Base-by-base conservation (phyloP, 805 yeast species). In the Wickerhamomyces pijperi region DNA sequence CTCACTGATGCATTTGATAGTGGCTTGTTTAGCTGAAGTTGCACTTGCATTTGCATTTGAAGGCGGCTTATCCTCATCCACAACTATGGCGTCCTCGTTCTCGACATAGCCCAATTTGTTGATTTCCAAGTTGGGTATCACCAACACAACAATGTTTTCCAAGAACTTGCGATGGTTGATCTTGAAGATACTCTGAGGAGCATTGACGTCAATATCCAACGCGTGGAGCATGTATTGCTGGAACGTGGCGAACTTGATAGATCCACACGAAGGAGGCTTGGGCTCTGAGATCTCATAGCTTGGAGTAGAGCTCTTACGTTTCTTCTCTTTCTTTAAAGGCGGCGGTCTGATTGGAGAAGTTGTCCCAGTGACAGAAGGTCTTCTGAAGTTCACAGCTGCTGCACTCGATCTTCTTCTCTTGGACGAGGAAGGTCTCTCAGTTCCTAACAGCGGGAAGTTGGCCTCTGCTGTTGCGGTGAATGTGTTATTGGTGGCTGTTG, bases 41-140 rank as follows among this genome's bases (percentile, higher is more conserved):
- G 16, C 32, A 5, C 42, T n/a, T n/a, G n/a, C n/a, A n/a, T n/a
- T n/a, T n/a, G n/a, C n/a, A n/a, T n/a, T n/a, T n/a, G n/a, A n/a
- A 41, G 3, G 43, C 14, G 16, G 16, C 16, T 28, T 28, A 31
- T 5, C 33, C 12, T 31, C 33, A 15, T 31, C 33, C 14, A 25
- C 29, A 12, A 25, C 29, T 9, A 25, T 23, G 9, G 37, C 23
- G 18, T 15, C 32, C 18, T 20, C 4, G 7, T 17, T 21, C 5
- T 44, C 39, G n/a, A 51, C 40, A 8, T 54, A 42, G 0, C 70
- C 69, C 47, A 76, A 72, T 42, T 71, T 70, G 3, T 55, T 48
- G 3, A 63, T 54, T 13, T 66, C 60, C 12, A 87, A 54, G 0
- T 94, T 95, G 0, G 92, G 85, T 4, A 76, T 70, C 38, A 77